Conservation (phyloP, 1,284 basidiomycete species). For the Pterulicium gracile region DNA sequence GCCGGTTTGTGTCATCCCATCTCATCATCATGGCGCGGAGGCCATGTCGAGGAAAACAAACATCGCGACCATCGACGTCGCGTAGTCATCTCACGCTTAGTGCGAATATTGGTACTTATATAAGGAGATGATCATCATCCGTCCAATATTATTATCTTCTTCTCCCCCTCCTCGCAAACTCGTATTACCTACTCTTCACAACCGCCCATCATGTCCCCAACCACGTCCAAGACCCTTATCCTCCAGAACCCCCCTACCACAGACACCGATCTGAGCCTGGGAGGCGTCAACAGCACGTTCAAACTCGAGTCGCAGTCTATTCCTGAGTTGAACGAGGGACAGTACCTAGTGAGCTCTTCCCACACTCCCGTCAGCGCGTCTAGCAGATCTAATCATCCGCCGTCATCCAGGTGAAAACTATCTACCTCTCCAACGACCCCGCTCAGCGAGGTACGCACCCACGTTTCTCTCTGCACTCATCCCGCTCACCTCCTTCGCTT, state of each 20-base stretch:
- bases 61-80: too few relatives aligned
- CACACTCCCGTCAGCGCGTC: too few relatives aligned
- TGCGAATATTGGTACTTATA: too few relatives aligned
- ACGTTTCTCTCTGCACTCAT: neutral
- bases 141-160: neutral
- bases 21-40: too few relatives aligned
- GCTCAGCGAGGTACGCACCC: conserved; percentile 3
- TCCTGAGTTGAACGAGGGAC: neutral
- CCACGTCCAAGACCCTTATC: neutral
- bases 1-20: too few relatives aligned
- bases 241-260: neutral
- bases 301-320: neutral
- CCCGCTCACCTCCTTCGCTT: neutral
- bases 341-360: neutral
- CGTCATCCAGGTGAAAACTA: conserved; percentile 5
- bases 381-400: too few relatives aligned
- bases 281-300: neutral
- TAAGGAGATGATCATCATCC: too few relatives aligned
- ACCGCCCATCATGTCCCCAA: neutral
- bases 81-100: too few relatives aligned
- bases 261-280: neutral
- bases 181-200: neutral
- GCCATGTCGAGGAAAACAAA: too few relatives aligned
- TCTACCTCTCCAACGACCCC: conserved; percentile 11
- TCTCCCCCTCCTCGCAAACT: neutral